Conservation (phyloP, 2,329 filamentous ascomycete species). For the Penicillium freii region DNA sequence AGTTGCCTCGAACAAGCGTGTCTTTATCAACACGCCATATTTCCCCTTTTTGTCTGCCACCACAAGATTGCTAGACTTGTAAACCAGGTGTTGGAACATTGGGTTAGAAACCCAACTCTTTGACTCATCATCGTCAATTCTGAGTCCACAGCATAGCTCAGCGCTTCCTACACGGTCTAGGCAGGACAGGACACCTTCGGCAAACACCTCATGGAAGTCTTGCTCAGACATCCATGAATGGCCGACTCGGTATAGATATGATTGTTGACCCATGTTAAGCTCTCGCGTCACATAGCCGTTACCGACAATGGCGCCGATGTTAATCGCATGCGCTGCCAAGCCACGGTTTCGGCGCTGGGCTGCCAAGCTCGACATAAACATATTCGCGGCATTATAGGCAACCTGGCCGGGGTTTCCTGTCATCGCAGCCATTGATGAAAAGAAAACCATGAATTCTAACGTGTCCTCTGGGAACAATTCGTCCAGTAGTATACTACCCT, state of each 20-base stretch:
- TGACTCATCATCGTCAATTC: constrained; percentile 25
- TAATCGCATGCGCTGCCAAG: constrained; percentile 20
- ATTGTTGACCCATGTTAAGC: constrained; percentile 24
- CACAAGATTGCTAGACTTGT: constrained; percentile 14
- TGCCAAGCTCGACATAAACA: constrained; percentile 37
- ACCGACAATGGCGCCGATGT: constrained; percentile 22
- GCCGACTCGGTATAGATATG: constrained; percentile 23
- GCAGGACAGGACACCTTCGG: constrained; percentile 31
- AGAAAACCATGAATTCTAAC: constrained; percentile 47
- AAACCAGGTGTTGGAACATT: constrained; percentile 24
- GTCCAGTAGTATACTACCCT: constrained; percentile 22
- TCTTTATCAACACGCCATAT: constrained; percentile 12
- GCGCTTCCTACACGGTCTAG: constrained; percentile 8
- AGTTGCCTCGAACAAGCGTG: constrained; percentile 16
- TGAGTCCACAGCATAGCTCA: constrained; percentile 20
- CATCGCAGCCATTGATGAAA: constrained; percentile 41
- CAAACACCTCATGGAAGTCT: constrained; percentile 33
- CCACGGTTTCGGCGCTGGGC: constrained; percentile 17
- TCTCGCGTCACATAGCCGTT: constrained; percentile 23
- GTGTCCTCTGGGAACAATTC: constrained; percentile 24
- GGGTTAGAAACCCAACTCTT: constrained; percentile 24
- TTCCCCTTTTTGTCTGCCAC: constrained; percentile 16
- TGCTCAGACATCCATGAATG: constrained; percentile 30
- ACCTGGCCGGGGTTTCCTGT: constrained; percentile 35
- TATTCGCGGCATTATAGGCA: constrained; percentile 42